Conservation (phyloP, 345 rosid genomes). For the Bruguiera parviflora region DNA sequence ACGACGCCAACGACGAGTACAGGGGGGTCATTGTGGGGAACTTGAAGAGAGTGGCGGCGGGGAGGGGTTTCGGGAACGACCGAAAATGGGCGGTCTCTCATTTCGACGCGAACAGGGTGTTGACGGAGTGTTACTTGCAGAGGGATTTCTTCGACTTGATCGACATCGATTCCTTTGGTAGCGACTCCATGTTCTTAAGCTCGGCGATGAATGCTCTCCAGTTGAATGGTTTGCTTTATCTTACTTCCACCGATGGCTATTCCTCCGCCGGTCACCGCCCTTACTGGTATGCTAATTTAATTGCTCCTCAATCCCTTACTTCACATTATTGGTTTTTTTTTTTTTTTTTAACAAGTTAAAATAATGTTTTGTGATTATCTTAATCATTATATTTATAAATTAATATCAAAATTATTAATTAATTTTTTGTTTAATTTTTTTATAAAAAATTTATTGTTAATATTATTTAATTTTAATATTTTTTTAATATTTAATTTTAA, state of each 20-base stretch:
- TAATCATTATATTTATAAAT: too few species aligned
- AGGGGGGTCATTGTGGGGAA: constrained; percentile 55
- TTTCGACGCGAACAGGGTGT: constrained; percentile 59
- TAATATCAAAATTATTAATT: too few species aligned
- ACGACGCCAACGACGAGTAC: constrained; percentile 71
- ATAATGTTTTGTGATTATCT: too few species aligned
- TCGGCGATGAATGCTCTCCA: constrained; percentile 59
- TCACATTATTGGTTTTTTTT: too few species aligned
- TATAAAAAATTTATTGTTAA: too few species aligned
- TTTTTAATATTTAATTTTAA: too few species aligned
- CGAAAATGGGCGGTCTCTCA: constrained; percentile 71
- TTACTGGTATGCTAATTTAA: constrained; percentile 48
- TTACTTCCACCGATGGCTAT: constrained; percentile 81
- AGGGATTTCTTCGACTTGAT: constrained; percentile 79
- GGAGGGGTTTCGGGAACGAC: constrained; percentile 43
- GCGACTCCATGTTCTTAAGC: constrained; percentile 65
- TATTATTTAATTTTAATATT: too few species aligned
- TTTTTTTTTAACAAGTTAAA: too few species aligned
- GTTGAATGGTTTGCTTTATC: constrained; percentile 71
- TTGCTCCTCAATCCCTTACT: too few species aligned
- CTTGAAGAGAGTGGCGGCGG: constrained; percentile 43
- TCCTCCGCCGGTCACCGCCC: constrained; percentile 98
- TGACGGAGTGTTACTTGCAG: constrained; percentile 63
- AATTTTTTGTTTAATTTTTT: too few species aligned
- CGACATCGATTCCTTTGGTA: constrained; percentile 93